Base-by-base conservation (phyloP, 805 yeast species). In the Spathaspora hagerdaliae region DNA sequence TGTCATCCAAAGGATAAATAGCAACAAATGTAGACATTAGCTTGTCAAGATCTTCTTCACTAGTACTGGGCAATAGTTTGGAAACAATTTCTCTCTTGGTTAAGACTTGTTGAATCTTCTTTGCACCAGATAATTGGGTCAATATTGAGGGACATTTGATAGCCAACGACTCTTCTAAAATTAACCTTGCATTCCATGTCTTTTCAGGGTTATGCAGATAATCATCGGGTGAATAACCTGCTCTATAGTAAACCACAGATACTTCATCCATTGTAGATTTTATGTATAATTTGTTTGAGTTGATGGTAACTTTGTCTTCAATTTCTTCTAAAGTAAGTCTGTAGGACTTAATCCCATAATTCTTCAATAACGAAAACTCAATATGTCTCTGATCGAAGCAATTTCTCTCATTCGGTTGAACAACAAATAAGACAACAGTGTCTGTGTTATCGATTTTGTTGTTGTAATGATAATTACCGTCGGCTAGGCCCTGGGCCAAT, bases 121-220 rank as follows among this genome's bases (percentile, higher is more conserved):
- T 94, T 14, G 96, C 82, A 1, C 99, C 99, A 19, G 96, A 80
- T 47, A 94, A 72, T 65, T 94, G 99, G 1, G 96, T 88, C 48
- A 88, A 68, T 29, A 92, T 69, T 4, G 94, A 83, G 2, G 99
- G 99, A 50, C 96, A 92, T 63, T 94, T 91, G 49, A 94, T 84
- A 1, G 98, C 96, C 42, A 72, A 62, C 9, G 91, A 77, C 7
- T 78, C 73, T 60, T 94, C 99, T 44, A 94, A 71, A 19, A 69
- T 58, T 26, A 79, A 69, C 57, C 99, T 77, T 9, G 87, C 84
- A 11, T 75, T 77, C 99, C 99, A 94, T 32, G 87, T 81, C 24
- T 61, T 64, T 19, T 80, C 83, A 2, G 70, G 67, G 42, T 64
- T 48, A 33, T 71, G 53, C 2, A 77, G 75, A 65, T 85, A 94